Percentiles rank a stretch among this genome's conserved stretches.
Evolutionary conservation across 2,329 filamentous ascomycete species (phyloP).

Genomic region (Leptoxyphium fumago): DNA sequence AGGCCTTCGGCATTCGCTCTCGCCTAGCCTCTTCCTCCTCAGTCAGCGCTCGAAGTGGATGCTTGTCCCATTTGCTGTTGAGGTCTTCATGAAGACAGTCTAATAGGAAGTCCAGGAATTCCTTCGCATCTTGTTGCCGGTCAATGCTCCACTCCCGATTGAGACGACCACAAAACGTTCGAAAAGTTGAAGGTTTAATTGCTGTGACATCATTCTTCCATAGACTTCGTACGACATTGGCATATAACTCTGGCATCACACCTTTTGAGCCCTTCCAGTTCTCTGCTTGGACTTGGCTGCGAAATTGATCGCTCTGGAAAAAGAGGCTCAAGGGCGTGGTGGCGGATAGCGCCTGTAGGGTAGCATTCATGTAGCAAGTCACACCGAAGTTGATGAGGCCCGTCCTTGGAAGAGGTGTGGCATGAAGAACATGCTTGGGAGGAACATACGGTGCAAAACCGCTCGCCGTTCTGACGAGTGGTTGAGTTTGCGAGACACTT

Average conservation of each 20-base stretch:
- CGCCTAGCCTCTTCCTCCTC: constrained; percentile 45
- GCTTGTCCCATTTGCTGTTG: constrained; percentile 50
- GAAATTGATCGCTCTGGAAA: constrained; percentile 52
- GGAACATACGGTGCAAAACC: constrained; percentile 31
- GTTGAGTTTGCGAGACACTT: constrained; percentile 18
- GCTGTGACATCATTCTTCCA: constrained; percentile 44
- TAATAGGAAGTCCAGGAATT: constrained; percentile 74
- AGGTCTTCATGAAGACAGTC: constrained; percentile 76
- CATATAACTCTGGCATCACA: constrained; percentile 46
- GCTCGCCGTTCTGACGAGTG: constrained; percentile 19
- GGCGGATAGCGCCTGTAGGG: constrained; percentile 66
- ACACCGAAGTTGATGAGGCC: constrained; percentile 69
- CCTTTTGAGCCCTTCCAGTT: constrained; percentile 54
- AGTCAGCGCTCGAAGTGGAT: constrained; percentile 43
- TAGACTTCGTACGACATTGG: constrained; percentile 44
- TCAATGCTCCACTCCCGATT: constrained; percentile 56
- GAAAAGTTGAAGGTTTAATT: constrained; percentile 32
- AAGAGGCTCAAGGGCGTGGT: constrained; percentile 47
- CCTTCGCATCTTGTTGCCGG: constrained; percentile 79
- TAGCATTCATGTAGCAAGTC: constrained; percentile 88
- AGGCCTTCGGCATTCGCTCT: constrained; percentile 44
- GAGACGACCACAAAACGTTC: constrained; percentile 48
- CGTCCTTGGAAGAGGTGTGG: constrained; percentile 42
- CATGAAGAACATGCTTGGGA: constrained; percentile 28
- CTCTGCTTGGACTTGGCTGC: constrained; percentile 40